Evolutionary conservation across 495 filamentous ascomycete genomes (phyloP).

Genomic region (Aspergillus nidulans): DNA sequence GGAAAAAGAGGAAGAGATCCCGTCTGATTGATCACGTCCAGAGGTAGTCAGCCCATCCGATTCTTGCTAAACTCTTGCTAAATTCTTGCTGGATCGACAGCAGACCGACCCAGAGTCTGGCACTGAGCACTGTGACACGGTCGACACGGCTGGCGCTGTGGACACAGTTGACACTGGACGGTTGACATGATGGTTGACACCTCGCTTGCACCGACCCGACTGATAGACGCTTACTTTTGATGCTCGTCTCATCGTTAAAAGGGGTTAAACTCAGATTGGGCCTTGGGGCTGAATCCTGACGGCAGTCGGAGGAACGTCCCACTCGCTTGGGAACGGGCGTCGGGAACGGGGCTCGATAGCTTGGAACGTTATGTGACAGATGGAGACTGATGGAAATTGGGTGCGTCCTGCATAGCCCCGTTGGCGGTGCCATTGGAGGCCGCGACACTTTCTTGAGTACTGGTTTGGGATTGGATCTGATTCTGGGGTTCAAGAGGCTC

Average conservation of each 20-base stretch:
- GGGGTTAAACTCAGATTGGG: not conserved
- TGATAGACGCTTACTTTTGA: conserved; percentile 5
- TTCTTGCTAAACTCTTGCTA: no score
- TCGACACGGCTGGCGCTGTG: no score
- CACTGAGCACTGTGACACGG: not conserved
- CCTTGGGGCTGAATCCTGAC: conserved; percentile 4
- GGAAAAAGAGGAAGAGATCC: not conserved
- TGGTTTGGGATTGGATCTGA: no score
- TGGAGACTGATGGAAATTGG: not conserved
- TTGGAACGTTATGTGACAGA: conserved; percentile 2
- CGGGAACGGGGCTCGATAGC: not conserved
- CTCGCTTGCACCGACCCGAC: conserved; percentile 9
- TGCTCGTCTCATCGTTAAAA: conserved; percentile 2
- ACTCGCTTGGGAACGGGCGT: conserved; percentile 2
- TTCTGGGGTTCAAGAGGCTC: conserved; percentile 17
- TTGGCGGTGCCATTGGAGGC: not conserved
- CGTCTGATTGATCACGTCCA: not conserved
- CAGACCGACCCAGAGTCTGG: conserved; percentile 9
- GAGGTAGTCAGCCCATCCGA: not conserved
- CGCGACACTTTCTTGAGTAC: not conserved
- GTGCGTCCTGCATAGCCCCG: not conserved
- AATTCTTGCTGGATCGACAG: not conserved
- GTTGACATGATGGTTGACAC: no score
- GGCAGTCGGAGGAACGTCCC: conserved; percentile 6
- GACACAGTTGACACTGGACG: no score